A percentile compares a stretch with the other conserved stretches of the same genome.
Evolutionary conservation across 192 early-diverging fungal species (phyloP).

Genomic region (Anaeromyces robustus): DNA sequence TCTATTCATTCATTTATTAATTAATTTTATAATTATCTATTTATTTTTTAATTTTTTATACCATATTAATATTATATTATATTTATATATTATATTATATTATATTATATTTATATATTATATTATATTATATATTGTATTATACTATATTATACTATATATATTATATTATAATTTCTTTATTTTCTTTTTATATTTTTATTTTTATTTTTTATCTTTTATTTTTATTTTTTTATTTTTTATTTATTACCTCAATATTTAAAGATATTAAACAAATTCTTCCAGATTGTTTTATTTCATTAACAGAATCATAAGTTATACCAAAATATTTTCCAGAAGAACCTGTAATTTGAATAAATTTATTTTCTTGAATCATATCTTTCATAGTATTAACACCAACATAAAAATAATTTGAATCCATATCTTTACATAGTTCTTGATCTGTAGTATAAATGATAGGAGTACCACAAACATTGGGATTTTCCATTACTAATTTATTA

Average conservation of each 20-base stretch:
- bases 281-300: not conserved
- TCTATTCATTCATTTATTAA: too few species aligned
- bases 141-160: too few species aligned
- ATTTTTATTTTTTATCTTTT: too few species aligned
- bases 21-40: too few species aligned
- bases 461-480: not conserved
- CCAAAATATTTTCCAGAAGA: not conserved
- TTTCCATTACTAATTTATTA: not conserved
- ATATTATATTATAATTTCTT: too few species aligned
- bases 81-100: too few species aligned
- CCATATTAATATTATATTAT: too few species aligned
- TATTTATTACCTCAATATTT: not conserved
- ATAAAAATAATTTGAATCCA: not conserved
- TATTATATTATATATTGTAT: too few species aligned
- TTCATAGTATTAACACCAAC: not conserved
- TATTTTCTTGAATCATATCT: not conserved
- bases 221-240: not conserved
- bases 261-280: not conserved
- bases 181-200: too few species aligned
- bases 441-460: not conserved
- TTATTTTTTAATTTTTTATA: too few species aligned
- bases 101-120: too few species aligned
- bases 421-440: not conserved
- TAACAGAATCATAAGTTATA: not conserved
- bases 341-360: not conserved